A percentile compares a stretch with the other conserved stretches of the same genome.
Conservation (phyloP, 106 monocot species). For the Amphibolis antarctica region DNA sequence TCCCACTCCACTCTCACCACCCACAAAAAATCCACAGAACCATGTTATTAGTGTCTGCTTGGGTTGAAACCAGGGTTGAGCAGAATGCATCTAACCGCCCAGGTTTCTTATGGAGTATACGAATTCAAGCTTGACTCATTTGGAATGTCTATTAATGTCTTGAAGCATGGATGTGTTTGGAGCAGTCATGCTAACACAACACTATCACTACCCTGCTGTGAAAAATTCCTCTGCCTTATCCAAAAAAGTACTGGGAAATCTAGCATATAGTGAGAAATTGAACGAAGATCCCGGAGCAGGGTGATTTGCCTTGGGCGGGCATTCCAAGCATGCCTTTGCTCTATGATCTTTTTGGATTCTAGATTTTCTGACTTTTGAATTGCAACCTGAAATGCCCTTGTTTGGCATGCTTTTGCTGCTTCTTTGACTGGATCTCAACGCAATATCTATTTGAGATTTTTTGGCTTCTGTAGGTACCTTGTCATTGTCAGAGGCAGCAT, state of each 20-base stretch:
- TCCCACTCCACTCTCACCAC: too few species aligned
- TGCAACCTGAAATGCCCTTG: conserved; percentile 23
- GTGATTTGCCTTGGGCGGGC: conserved; percentile 46
- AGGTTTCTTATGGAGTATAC: too few species aligned
- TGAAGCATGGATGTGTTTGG: too few species aligned
- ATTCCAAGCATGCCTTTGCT: conserved; percentile 50
- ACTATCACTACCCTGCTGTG: conserved; percentile 21
- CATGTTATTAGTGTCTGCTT: too few species aligned
- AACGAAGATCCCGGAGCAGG: conserved; percentile 29
- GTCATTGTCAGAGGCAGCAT: conserved; percentile 18
- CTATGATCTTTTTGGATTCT: conserved; percentile 42
- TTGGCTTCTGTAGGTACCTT: conserved; percentile 26
- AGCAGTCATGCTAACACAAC: neutral
- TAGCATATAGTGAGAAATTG: conserved; percentile 50
- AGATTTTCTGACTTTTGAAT: conserved; percentile 27
- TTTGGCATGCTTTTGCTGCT: conserved; percentile 9
- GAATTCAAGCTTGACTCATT: too few species aligned
- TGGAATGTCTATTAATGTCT: too few species aligned
- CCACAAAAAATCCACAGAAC: too few species aligned
- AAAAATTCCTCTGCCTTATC: conserved; percentile 88
- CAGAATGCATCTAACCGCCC: too few species aligned
- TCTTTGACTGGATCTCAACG: conserved; percentile 33
- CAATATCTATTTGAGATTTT: conserved; percentile 33
- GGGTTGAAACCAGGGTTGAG: too few species aligned
- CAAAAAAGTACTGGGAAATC: conserved; percentile 52